Evolutionary conservation across 345 rosid species (phyloP), one percentile per base, ranked within the genome.

Genomic region (Arabidopsis arenosa): DNA sequence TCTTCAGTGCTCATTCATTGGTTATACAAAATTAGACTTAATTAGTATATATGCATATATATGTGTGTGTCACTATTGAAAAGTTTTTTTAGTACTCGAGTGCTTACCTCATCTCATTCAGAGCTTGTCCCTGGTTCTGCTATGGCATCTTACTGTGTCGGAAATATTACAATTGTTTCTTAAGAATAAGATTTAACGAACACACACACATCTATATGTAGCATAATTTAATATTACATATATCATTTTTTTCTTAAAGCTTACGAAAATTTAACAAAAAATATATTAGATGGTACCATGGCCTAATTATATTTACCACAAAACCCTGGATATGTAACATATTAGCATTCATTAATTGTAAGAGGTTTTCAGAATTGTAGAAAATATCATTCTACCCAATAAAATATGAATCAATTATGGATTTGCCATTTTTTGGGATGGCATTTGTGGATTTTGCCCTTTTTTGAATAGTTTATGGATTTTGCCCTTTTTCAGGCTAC

Each of bases 31-130:
- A 58, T 75, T 14, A 37, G 51, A 51, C 33, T 39, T 35, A 18
- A 9, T 58, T 48, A 48, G 17, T 15, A 35, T 53, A 64, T 54
- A 26, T 21, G 8, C 33, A 7, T 15, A 35, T 53, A 64, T 54
- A 26, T 21, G 8, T 41, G 58, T 63, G 36, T 43, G 53, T 26
- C 65, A 62, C 75, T 64, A 57, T 26, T 71, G 18, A 65, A 57
- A 63, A 71, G 62, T 18, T 48, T 57, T 65, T 71, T 37, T 71
- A 47, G 66, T 65, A 76, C 78, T 68, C 85, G 78, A 81, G 79
- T 73, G 83, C 87, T 80, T 69, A 80, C 93, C 66, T 85, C 86
- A 82, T 66, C 67, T 43, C 53, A 55, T 68, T 63, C 90, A 90
- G 86, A 83, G 58, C 36, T 68, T 86, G 87, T 82, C 86, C 65